Evolutionary conservation across 495 filamentous ascomycete genomes (phyloP).

Genomic region (Penicillium malachiteum): DNA sequence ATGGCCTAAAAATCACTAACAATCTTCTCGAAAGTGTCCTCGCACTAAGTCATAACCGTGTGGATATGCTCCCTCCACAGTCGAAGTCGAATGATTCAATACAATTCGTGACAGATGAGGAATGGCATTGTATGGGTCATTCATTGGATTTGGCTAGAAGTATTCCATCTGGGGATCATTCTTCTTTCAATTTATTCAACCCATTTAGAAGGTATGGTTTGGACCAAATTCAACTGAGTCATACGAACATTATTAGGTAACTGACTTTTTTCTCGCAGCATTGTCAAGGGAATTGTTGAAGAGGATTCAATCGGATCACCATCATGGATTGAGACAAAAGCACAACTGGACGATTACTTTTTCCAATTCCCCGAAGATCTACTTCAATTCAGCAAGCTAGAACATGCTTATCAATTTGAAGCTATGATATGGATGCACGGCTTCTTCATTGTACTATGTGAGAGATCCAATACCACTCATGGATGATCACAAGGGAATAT

Average conservation of each 20-base stretch:
- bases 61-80: background rate
- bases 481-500: background rate
- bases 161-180: background rate
- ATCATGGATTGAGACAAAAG: background rate
- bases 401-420: background rate
- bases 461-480: background rate
- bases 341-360: background rate
- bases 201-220: background rate
- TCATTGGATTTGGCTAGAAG: background rate
- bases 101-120: background rate
- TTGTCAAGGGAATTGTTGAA: background rate
- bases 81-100: background rate
- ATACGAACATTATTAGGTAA: background rate
- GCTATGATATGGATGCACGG: background rate
- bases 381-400: background rate
- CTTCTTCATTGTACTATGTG: background rate
- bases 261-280: background rate
- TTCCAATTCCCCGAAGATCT: background rate
- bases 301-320: background rate
- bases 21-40: background rate
- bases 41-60: background rate
- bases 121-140: background rate
- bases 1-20: background rate
- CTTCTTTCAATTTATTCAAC: background rate
- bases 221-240: background rate